phyloP scores from a whole-genome alignment of 2,329 filamentous ascomycete species.

The Sporothrix variecibatus region DNA sequence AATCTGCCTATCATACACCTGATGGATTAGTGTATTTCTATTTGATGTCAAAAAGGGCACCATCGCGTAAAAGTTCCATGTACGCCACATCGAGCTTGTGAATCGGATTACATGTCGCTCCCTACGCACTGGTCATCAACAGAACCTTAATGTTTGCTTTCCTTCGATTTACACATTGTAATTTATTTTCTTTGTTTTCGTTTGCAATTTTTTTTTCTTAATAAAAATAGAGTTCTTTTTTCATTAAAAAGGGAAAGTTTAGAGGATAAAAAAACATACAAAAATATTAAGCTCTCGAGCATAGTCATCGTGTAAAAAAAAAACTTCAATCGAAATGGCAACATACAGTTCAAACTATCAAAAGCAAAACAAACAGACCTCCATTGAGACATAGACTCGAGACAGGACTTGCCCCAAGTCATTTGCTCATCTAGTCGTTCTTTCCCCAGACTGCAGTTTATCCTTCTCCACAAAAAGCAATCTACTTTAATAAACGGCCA shows the following conservation, averaged over 20 bases:
- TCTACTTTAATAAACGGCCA: background rate
- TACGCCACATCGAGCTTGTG: too few relatives aligned
- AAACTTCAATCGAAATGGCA: background rate
- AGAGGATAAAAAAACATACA: background rate
- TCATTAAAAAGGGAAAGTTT: too few relatives aligned
- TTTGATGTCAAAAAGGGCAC: too few relatives aligned
- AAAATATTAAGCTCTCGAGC: too few relatives aligned
- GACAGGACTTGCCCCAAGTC: background rate
- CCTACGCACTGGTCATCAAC: too few relatives aligned
- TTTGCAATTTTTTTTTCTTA: background rate
- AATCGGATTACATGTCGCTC: too few relatives aligned
- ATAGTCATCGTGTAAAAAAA: too few relatives aligned
- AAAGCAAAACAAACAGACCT: background rate
- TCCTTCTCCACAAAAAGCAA: slow-evolving; percentile 8
- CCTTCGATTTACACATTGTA: background rate
- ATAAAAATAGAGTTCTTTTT: background rate
- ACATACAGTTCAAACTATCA: background rate
- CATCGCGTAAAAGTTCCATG: too few relatives aligned
- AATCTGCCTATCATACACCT: too few relatives aligned
- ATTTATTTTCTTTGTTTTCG: background rate
- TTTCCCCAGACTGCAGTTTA: background rate
- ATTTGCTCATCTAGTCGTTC: background rate
- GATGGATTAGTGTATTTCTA: too few relatives aligned
- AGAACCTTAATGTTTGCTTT: too few relatives aligned
- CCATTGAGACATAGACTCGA: background rate